A percentile compares a stretch with the other conserved stretches of the same genome.
These are phyloP conservation scores for Aureobasidium sp. DNA, from an alignment of 2,329 filamentous ascomycete genomes.

Conservation along the genomic window DNA sequence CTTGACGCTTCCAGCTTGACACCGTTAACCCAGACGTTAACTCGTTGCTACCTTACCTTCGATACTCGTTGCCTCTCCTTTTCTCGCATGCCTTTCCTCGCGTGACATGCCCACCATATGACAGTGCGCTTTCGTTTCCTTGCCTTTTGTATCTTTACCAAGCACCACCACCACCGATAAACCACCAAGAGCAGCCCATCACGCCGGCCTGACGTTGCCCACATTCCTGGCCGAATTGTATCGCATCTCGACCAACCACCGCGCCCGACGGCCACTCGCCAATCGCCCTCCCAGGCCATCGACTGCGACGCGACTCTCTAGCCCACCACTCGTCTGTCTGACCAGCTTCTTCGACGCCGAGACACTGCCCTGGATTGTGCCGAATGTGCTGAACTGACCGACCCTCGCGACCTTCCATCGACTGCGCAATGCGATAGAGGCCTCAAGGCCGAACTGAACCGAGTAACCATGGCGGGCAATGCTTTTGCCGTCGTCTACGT, in stretches of 20 bases:
- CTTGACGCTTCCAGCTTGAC: slow-evolving; percentile 12
- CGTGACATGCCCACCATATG: slow-evolving; percentile 15
- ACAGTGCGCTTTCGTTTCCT: slow-evolving; percentile 11
- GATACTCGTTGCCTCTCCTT: slow-evolving; percentile 13
- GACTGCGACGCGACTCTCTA: not conserved
- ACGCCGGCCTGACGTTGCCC: slow-evolving; percentile 3
- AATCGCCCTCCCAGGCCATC: not conserved
- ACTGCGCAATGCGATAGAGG: slow-evolving; percentile 15
- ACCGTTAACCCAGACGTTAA: slow-evolving; percentile 12
- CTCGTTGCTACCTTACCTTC: not conserved
- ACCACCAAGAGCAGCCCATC: not conserved
- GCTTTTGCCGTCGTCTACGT: slow-evolving; percentile 40
- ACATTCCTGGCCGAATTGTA: slow-evolving; percentile 14
- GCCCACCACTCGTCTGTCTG: not conserved
- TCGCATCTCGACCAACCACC: slow-evolving; percentile 10
- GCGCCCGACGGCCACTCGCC: not conserved
- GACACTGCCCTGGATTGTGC: not conserved
- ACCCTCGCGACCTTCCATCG: not conserved
- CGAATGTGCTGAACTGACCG: slow-evolving; percentile 9
- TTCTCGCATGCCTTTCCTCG: slow-evolving; percentile 7
- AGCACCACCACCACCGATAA: not conserved
- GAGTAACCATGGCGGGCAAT: slow-evolving; percentile 35
- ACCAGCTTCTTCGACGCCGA: not conserved
- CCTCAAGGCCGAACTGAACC: slow-evolving; percentile 6
- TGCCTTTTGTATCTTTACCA: slow-evolving; percentile 5